Evolutionary conservation across 129 eudicot species (phyloP), one percentile per base, ranked within the genome.

Genomic region (Lactuca saligna): DNA sequence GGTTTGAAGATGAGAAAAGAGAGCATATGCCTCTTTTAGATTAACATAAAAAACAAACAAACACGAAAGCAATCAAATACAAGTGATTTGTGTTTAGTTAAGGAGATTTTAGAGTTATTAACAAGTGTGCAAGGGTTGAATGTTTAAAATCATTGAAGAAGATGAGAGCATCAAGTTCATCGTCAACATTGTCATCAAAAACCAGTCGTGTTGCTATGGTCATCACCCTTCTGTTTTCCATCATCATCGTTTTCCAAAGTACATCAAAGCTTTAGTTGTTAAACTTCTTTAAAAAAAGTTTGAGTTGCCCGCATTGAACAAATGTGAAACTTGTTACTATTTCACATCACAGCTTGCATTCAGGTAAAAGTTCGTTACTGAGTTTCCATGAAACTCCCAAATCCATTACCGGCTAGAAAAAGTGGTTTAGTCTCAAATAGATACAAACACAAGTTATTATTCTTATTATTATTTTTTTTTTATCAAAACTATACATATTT

Each of bases 51-150:
- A 17, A 70, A 32, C 65, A 85, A 70, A 33, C 73, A 67, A 25
- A 82, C 95, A 32, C 97, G 91, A 89, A 87, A 46, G 89, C 97
- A 31, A 14, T 35, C 85, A 63, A 79, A 60, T 87, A 69, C 80
- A 15, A 70, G 82, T 17, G 91, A 90, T 71, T 54, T 85, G 69
- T 77, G 81, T 58, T 73, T 90, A 57, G 78, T 87, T 15, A 84
- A 63, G 68, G 91, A 90, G 74, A 79, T 90, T 11, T 80, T 95
- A 13, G 93, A 82, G 79, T 89, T 65, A 78, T 73, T 49, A 82
- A 83, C 76, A 90, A 83, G 44, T 87, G 89, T 8, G 95, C 84
- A 37, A 82, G 89, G 69, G 49, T 80, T 20, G 83, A 82, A 65
- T 83, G 87, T 14, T 16, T 84, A 63, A 90, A 79, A 68, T 83